phyloP scores from a whole-genome alignment of 345 rosid genomes.

The Aquilaria yunnanensis region DNA sequence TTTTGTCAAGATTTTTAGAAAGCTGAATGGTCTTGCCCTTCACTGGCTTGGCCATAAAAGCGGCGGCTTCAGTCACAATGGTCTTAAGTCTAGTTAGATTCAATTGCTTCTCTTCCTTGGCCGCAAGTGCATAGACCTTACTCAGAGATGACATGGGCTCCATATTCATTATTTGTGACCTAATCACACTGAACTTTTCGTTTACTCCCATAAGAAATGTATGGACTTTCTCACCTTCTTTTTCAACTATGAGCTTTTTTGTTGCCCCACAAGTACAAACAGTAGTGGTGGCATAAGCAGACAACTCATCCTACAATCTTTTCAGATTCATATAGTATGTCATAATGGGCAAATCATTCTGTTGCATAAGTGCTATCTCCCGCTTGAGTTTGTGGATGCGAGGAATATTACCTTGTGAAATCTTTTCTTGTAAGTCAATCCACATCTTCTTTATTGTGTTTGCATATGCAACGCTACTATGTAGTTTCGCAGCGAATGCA shows the following conservation, averaged over 20 bases:
- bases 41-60: background rate
- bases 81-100: background rate
- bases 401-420: slow-evolving; percentile 6
- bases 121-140: background rate
- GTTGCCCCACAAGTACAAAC: background rate
- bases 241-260: background rate
- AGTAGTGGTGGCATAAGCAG: background rate
- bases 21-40: no score
- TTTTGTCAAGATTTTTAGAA: no score
- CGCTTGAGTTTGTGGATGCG: background rate
- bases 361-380: background rate
- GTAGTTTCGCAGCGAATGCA: background rate
- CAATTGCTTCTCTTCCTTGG: background rate
- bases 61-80: background rate
- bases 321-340: slow-evolving; percentile 7
- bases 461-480: background rate
- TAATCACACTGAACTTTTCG: no score
- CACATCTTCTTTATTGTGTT: background rate
- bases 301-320: background rate
- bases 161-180: no score
- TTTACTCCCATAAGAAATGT: no score
- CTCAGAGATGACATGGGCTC: background rate
- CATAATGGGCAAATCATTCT: background rate
- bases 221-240: background rate
- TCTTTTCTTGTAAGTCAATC: no score